These are phyloP conservation scores for Candida loeiensis DNA, from an alignment of 805 yeast genomes.

Conservation along the genomic window DNA sequence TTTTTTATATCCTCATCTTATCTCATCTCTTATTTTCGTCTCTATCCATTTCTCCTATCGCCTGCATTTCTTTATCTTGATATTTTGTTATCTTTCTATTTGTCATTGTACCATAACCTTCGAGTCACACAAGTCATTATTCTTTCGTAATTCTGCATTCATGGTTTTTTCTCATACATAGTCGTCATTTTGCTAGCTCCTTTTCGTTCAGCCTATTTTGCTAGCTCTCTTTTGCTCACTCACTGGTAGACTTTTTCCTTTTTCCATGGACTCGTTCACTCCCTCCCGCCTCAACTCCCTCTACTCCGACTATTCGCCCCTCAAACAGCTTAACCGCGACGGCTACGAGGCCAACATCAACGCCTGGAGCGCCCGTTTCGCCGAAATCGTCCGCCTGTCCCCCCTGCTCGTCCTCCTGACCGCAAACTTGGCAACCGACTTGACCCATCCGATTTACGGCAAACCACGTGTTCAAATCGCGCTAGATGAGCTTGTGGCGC, in stretches of 20 bases:
- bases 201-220: not conserved
- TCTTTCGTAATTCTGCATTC: too few relatives aligned
- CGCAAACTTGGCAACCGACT: constrained; percentile 13
- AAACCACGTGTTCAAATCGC: constrained; percentile 27
- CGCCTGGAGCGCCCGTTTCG: constrained; percentile 31
- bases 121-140: too few relatives aligned
- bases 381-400: constrained; percentile 19
- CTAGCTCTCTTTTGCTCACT: not conserved
- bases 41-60: too few relatives aligned
- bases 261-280: constrained; percentile 19
- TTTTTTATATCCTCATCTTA: too few relatives aligned
- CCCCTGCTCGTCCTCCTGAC: constrained; percentile 15
- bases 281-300: constrained; percentile 31
- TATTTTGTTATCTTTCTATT: too few relatives aligned
- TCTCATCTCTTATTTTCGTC: too few relatives aligned
- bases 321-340: constrained; percentile 35
- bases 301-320: constrained; percentile 32
- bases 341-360: constrained; percentile 41
- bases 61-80: too few relatives aligned
- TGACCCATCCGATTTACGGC: constrained; percentile 30
- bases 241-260: not conserved
- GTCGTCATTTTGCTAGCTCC: too few relatives aligned
- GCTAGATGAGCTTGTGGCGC: constrained; percentile 22
- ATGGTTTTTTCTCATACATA: too few relatives aligned
- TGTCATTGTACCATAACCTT: too few relatives aligned